Evolutionary conservation across 805 yeast species (phyloP).

Genomic region (Saccharomycopsis schoenii): DNA sequence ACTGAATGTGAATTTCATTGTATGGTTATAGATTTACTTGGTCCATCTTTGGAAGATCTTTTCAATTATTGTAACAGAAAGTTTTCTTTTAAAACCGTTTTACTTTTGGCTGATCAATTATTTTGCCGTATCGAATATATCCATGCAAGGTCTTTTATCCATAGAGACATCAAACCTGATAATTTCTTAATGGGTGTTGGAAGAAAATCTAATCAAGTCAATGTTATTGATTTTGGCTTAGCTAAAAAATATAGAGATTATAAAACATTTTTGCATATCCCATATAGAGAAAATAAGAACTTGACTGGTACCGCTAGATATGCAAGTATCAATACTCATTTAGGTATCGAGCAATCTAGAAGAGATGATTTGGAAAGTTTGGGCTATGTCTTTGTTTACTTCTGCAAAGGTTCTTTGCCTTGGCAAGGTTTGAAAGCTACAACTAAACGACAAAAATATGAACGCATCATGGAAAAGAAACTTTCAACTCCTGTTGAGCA

Average conservation of each 20-base stretch:
- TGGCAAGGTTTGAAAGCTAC: conserved; percentile 99
- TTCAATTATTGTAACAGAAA: conserved; percentile 94
- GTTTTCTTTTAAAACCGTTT: conserved; percentile 86
- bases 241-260: conserved; percentile 94
- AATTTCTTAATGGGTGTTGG: conserved; percentile 83
- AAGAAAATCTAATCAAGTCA: conserved; percentile 87
- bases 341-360: conserved; percentile 94
- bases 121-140: conserved; percentile 90
- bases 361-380: conserved; percentile 93
- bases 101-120: conserved; percentile 88
- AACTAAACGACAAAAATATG: conserved; percentile 93
- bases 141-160: conserved; percentile 88
- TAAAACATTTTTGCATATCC: conserved; percentile 87
- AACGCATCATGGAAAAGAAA: conserved; percentile 90
- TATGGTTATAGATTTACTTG: conserved; percentile 90
- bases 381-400: conserved; percentile 90
- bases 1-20: conserved; percentile 95
- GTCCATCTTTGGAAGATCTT: conserved; percentile 90
- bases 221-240: conserved; percentile 88
- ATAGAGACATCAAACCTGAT: conserved; percentile 75
- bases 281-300: conserved; percentile 92
- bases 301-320: conserved; percentile 97
- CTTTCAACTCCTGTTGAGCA: conserved; percentile 81
- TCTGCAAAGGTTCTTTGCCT: conserved; percentile 91
- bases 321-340: conserved; percentile 89